A percentile compares a stretch with the other conserved stretches of the same genome.
Evolutionary conservation across 2,329 filamentous ascomycete genomes (phyloP).

Genomic region (Orbilia ellipsospora): DNA sequence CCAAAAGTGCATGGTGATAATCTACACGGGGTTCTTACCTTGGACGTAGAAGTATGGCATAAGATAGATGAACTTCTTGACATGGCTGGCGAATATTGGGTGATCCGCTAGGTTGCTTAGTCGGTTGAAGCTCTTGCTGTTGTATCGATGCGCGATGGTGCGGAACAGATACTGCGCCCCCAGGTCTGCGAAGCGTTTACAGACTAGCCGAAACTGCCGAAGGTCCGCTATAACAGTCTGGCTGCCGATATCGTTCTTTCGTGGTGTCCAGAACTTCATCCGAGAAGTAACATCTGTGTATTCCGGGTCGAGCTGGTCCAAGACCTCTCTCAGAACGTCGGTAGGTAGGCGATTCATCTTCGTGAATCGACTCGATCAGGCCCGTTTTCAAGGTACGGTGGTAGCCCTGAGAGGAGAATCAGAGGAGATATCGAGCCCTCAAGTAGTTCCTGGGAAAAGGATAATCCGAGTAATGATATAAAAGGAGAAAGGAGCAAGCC

Average conservation of each 20-base stretch:
- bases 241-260: constrained; percentile 68
- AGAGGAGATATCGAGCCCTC: constrained; percentile 13
- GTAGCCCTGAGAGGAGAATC: constrained; percentile 15
- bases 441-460: constrained; percentile 40
- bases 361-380: constrained; percentile 9
- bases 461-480: constrained; percentile 47
- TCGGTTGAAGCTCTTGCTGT: constrained; percentile 65
- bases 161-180: constrained; percentile 68
- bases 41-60: constrained; percentile 70
- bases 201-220: constrained; percentile 65
- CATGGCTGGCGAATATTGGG: constrained; percentile 67
- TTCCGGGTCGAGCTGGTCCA: constrained; percentile 67
- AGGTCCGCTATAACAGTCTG: constrained; percentile 64
- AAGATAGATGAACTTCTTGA: constrained; percentile 72
- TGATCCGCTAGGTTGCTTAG: constrained; percentile 67
- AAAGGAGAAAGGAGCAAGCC: constrained; percentile 37
- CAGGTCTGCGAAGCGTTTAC: constrained; percentile 66
- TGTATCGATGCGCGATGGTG: constrained; percentile 67
- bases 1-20: constrained; percentile 58
- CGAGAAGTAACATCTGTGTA: constrained; percentile 65
- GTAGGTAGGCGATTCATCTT: constrained; percentile 62
- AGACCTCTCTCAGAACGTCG: constrained; percentile 66
- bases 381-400: constrained; percentile 40
- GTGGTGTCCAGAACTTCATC: constrained; percentile 65
- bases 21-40: constrained; percentile 62